Percentiles rank a stretch among this genome's conserved stretches.
These are phyloP conservation scores for Sphenostylis stenocarpa DNA, from an alignment of 306 rosid genomes.

Conservation along the genomic window DNA sequence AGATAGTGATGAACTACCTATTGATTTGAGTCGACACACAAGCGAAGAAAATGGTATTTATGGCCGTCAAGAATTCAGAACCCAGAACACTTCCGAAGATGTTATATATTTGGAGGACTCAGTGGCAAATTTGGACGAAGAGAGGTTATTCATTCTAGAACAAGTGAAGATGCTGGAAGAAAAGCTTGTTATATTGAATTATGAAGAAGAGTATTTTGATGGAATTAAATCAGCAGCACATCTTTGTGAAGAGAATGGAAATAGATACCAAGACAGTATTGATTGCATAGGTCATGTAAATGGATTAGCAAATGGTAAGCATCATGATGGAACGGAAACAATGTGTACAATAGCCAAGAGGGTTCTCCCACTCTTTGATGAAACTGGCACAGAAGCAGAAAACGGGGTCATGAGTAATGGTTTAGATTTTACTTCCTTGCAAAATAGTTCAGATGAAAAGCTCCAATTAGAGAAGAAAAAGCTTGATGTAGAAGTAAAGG, in stretches of 20 bases:
- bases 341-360: not conserved
- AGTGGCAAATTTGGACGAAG: not conserved
- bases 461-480: not conserved
- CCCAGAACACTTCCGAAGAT: not conserved
- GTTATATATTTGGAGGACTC: not conserved
- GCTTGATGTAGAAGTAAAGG: not conserved
- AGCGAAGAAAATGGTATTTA: not conserved
- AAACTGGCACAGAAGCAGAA: not conserved
- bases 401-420: not conserved
- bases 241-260: constrained; percentile 1
- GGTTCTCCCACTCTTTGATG: not conserved
- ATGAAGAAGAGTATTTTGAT: not conserved
- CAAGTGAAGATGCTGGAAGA: not conserved
- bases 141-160: not conserved
- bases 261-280: not conserved
- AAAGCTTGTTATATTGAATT: not conserved
- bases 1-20: not conserved
- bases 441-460: not conserved
- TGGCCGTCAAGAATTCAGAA: not conserved
- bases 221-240: not conserved
- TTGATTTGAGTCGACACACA: not conserved
- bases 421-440: not conserved
- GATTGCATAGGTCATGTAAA: not conserved
- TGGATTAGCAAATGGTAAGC: not conserved
- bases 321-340: not conserved